Conservation (phyloP, 305 asterid species). For the Rubia tinctorum region DNA sequence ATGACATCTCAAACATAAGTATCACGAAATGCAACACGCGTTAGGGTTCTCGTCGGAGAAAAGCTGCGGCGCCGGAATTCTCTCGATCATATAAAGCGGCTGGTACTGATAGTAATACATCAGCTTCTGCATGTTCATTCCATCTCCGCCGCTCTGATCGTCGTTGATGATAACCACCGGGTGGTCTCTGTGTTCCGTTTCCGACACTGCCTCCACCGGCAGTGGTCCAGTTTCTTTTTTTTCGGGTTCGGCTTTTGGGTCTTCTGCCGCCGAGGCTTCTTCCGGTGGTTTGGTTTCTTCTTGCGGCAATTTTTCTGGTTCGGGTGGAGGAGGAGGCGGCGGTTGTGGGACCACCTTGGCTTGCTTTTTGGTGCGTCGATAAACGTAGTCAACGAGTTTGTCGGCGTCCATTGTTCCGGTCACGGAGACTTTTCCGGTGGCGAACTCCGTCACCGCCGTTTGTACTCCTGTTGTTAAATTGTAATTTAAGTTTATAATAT, state of each 20-base stretch:
- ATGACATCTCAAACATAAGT: not conserved
- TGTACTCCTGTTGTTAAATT: constrained; percentile 49
- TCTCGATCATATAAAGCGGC: constrained; percentile 60
- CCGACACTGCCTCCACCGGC: constrained; percentile 10
- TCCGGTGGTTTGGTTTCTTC: constrained; percentile 34
- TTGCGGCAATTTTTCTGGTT: constrained; percentile 35
- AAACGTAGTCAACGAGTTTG: constrained; percentile 78
- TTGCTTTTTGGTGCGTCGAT: constrained; percentile 79
- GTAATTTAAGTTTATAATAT: not conserved
- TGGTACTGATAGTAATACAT: constrained; percentile 61
- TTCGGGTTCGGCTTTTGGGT: constrained; percentile 19
- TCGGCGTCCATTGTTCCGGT: constrained; percentile 81
- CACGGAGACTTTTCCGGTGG: constrained; percentile 69
- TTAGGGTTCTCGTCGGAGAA: constrained; percentile 96
- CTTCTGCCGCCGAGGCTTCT: constrained; percentile 6
- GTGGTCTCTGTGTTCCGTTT: constrained; percentile 6
- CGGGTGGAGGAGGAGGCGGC: constrained; percentile 60
- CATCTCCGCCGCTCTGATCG: constrained; percentile 34
- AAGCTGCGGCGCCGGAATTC: constrained; percentile 84
- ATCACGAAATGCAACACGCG: constrained; percentile 66
- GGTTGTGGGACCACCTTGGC: constrained; percentile 80
- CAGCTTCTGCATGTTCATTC: constrained; percentile 39
- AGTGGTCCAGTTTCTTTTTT: constrained; percentile 8
- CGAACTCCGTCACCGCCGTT: constrained; percentile 70
- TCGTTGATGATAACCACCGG: constrained; percentile 21